These are phyloP conservation scores for Ceratobasidium sp. DNA, from an alignment of 1,284 basidiomycete genomes.

Conservation along the genomic window DNA sequence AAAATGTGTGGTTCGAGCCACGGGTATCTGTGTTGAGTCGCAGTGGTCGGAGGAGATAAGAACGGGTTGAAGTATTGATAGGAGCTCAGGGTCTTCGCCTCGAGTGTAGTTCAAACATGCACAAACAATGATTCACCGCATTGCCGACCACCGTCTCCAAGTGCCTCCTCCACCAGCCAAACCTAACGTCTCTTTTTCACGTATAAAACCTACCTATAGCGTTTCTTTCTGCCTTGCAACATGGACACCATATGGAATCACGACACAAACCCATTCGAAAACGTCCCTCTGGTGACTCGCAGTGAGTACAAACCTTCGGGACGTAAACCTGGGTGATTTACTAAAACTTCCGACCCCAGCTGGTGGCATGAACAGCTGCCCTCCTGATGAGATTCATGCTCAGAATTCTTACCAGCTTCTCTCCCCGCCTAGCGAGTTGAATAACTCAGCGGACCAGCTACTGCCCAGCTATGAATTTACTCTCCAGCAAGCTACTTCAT, in stretches of 20 bases:
- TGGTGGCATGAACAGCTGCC: background rate
- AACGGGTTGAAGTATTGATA: background rate
- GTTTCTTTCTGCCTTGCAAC: background rate
- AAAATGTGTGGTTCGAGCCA: background rate
- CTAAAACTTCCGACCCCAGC: background rate
- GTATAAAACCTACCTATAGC: background rate
- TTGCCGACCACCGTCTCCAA: background rate
- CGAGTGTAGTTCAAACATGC: background rate
- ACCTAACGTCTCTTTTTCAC: background rate
- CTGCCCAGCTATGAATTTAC: constrained; percentile 35
- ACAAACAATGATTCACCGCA: background rate
- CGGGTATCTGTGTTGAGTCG: background rate
- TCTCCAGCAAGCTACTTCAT: background rate
- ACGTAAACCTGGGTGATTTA: background rate
- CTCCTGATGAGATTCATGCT: background rate
- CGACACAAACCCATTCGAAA: background rate
- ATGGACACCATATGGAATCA: too few relatives aligned
- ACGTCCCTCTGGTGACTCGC: background rate
- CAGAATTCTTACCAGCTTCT: background rate
- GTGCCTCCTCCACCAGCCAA: background rate
- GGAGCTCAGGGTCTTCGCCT: background rate
- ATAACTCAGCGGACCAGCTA: background rate
- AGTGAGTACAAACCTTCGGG: background rate
- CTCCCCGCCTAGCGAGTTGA: too few relatives aligned
- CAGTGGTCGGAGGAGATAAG: background rate